These are phyloP conservation scores for Penicillium silybi DNA, from an alignment of 495 filamentous ascomycete species.

Conservation along the genomic window DNA sequence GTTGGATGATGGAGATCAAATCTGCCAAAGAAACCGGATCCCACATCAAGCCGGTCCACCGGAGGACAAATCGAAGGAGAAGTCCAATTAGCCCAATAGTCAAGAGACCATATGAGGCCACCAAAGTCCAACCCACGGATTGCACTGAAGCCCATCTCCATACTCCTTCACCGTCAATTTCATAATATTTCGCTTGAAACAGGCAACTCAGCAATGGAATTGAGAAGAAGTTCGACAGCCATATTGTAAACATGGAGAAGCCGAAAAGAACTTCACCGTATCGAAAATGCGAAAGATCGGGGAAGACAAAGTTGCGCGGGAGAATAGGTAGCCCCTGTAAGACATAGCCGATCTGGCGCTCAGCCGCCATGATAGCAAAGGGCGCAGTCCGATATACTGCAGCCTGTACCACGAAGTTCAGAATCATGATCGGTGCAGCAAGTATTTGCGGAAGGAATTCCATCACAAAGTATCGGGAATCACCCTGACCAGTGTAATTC, in stretches of 20 bases:
- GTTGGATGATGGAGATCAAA: constrained; percentile 66
- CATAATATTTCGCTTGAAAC: constrained; percentile 56
- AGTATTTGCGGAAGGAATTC: constrained; percentile 77
- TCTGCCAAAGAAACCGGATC: constrained; percentile 78
- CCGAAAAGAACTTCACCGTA: constrained; percentile 53
- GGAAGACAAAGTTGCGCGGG: constrained; percentile 53
- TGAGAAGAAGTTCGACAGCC: constrained; percentile 59
- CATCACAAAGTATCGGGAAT: constrained; percentile 77
- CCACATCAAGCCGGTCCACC: constrained; percentile 75
- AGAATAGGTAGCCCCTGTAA: constrained; percentile 42
- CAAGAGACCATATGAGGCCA: constrained; percentile 67
- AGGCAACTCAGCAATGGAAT: constrained; percentile 62
- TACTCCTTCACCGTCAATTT: constrained; percentile 32
- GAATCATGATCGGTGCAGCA: constrained; percentile 68
- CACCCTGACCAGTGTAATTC: constrained; percentile 60
- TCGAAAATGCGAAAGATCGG: constrained; percentile 53
- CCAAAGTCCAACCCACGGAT: constrained; percentile 71
- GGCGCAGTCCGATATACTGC: constrained; percentile 76
- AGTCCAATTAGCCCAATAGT: constrained; percentile 54
- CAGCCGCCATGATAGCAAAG: constrained; percentile 69
- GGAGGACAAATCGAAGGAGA: constrained; percentile 44
- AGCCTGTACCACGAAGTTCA: constrained; percentile 67
- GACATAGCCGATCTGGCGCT: constrained; percentile 32
- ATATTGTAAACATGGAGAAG: constrained; percentile 52
- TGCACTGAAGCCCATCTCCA: constrained; percentile 81